Evolutionary conservation across 768 basidiomycete species (phyloP), one percentile per base, ranked within the genome.

Genomic region (Dioszegia aurantiaca): DNA sequence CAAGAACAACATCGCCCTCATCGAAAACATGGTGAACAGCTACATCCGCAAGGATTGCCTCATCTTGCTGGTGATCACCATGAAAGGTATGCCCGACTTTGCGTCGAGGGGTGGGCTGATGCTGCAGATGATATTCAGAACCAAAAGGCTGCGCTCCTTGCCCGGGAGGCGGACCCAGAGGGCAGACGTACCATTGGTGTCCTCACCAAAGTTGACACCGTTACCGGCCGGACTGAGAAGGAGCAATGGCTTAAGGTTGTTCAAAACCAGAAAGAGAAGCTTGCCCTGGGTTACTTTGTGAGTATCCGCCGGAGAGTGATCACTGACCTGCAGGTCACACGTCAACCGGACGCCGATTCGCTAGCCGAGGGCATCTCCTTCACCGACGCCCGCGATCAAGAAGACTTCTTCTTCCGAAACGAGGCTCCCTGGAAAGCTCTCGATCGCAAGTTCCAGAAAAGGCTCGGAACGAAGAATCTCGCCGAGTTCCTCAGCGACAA

Each of bases 171-270:
- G 0, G 86, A 87, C 67, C 81, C 81, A 0, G 58, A 76, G 0
- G 85, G 85, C 2, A 72, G 79, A 33, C 80, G 87, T 0, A 88
- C 85, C 0, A 86, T 87, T 56, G 87, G 87, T 83, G 81, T 88
- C 1, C 79, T 87, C 10, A 88, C 87, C 0, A 88, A 88, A 63
- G 84, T 86, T 0, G 87, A 89, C 61, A 78, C 72, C 3, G 72
- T 88, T 77, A 81, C 2, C 79, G 69, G 3, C 77, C 80, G 40
- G 43, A 27, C 24, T 3, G 78, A 43, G 80, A 76, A 16, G 44
- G 77, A 30, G 42, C 36, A 17, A 6, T 71, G 69, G 69, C 28
- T 71, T 48, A 53, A 60, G 31, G 47, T 68, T 14, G 56, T 71
- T 5, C 30, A 39, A 1, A 48, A 48, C 16, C 31, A 61, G 33